Conservation (phyloP, 768 basidiomycete species). For the Russula griseocarnosa region DNA sequence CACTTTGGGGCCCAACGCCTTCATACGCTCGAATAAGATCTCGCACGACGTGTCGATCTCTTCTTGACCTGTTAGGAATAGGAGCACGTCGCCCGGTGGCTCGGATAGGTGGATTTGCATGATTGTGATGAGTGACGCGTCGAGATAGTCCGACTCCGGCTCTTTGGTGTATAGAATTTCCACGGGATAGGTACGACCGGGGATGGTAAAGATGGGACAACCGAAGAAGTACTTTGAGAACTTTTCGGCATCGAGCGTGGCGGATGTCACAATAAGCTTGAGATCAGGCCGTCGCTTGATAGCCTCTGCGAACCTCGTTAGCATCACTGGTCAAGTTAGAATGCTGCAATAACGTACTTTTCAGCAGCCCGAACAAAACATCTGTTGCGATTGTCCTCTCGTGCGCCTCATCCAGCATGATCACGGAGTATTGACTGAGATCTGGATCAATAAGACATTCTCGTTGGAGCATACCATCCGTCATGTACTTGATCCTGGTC, state of each 20-base stretch:
- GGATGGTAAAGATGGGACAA: slow-evolving; percentile 98
- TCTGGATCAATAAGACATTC: slow-evolving; percentile 96
- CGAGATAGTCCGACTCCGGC: slow-evolving; percentile 95
- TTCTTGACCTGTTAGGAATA: slow-evolving; percentile 98
- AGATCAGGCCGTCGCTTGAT: slow-evolving; percentile 92
- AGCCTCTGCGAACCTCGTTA: slow-evolving; percentile 60
- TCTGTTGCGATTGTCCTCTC: slow-evolving; percentile 99
- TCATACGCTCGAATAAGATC: slow-evolving; percentile 97
- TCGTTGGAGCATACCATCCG: slow-evolving; percentile 98
- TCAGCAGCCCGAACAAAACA: slow-evolving; percentile 92
- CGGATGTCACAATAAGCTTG: slow-evolving; percentile 97
- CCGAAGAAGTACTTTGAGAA: slow-evolving; percentile 99
- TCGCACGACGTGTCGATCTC: slow-evolving; percentile 98
- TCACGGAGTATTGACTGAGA: slow-evolving; percentile 85
- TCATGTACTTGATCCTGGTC: slow-evolving; percentile 99
- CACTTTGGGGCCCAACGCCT: slow-evolving; percentile 96
- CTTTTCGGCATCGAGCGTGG: slow-evolving; percentile 98
- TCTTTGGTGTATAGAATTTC: slow-evolving; percentile 99
- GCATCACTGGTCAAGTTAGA: neutral
- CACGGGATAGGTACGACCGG: slow-evolving; percentile 98
- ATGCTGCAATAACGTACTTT: slow-evolving; percentile 51
- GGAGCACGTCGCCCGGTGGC: slow-evolving; percentile 91
- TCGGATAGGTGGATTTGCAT: slow-evolving; percentile 99
- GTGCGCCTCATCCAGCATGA: slow-evolving; percentile 99
- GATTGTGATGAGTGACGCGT: slow-evolving; percentile 96